These are phyloP conservation scores for Magnaporthiopsis incrustans DNA, from an alignment of 2,329 filamentous ascomycete species.

Conservation along the genomic window DNA sequence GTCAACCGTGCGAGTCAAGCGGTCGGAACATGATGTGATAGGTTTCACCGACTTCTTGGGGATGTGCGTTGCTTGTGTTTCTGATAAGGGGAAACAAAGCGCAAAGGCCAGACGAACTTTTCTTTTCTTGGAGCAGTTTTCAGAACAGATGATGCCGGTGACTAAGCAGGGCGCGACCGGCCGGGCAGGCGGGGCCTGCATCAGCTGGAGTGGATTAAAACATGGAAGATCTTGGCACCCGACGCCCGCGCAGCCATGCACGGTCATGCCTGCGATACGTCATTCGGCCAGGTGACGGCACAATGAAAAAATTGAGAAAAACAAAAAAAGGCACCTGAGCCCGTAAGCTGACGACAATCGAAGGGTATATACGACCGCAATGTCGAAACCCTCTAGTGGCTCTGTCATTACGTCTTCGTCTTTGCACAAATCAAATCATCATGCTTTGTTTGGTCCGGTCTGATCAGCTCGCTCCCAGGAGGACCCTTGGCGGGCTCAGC, in stretches of 20 bases:
- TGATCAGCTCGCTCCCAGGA: neutral
- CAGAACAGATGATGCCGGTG: neutral
- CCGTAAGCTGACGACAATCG: too few relatives aligned
- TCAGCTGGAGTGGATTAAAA: neutral
- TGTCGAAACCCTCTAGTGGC: neutral
- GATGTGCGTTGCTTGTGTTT: conserved; percentile 7
- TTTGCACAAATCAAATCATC: too few relatives aligned
- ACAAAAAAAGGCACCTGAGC: too few relatives aligned
- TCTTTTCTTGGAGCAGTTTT: neutral
- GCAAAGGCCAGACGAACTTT: neutral
- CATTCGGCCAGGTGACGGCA: neutral
- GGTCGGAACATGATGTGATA: neutral
- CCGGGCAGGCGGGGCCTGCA: too few relatives aligned
- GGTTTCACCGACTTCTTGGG: conserved; percentile 3
- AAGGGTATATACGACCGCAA: neutral
- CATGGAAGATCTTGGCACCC: neutral
- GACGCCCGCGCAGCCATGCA: neutral
- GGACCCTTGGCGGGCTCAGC: neutral
- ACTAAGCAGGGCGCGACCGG: neutral
- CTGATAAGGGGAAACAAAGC: neutral
- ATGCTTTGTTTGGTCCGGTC: neutral
- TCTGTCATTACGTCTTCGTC: neutral
- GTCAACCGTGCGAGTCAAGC: neutral
- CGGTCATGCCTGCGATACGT: neutral
- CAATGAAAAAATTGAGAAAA: too few relatives aligned